phyloP scores from a whole-genome alignment of 2,329 filamentous ascomycete genomes.

The Aspergillus sp. region DNA sequence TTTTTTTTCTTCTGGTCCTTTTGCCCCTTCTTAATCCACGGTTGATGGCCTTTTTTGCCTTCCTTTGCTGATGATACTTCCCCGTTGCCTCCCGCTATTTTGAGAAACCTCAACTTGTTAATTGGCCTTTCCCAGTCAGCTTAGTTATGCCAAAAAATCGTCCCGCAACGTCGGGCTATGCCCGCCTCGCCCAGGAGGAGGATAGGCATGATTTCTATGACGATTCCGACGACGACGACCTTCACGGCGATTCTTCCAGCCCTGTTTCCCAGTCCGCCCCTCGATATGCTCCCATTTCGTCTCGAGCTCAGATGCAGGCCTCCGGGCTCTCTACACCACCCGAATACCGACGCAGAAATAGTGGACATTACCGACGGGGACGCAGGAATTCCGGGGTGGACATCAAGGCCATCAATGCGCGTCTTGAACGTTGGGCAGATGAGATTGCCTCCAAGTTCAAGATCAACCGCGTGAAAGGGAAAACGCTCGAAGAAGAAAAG shows the following conservation, averaged over 20 bases:
- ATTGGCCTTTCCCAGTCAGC: constrained; percentile 11
- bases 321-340: constrained; percentile 32
- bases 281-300: constrained; percentile 54
- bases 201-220: constrained; percentile 44
- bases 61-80: not conserved
- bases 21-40: not conserved
- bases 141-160: constrained; percentile 53
- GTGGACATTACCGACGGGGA: constrained; percentile 44
- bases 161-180: constrained; percentile 72
- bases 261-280: constrained; percentile 49
- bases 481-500: constrained; percentile 68
- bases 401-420: constrained; percentile 94
- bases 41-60: not conserved
- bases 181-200: constrained; percentile 74
- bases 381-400: constrained; percentile 82
- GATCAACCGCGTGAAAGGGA: constrained; percentile 66
- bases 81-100: not conserved
- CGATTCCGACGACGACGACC: constrained; percentile 60
- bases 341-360: constrained; percentile 39
- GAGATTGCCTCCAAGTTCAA: constrained; percentile 98
- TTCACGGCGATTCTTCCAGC: constrained; percentile 43
- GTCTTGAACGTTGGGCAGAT: constrained; percentile 91
- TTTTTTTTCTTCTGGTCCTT: not conserved
- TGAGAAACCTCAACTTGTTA: not conserved
- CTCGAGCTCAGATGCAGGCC: constrained; percentile 45